These are phyloP conservation scores for Phytophthora kernoviae DNA, from an alignment of 352 stramenopile species.

Conservation along the genomic window DNA sequence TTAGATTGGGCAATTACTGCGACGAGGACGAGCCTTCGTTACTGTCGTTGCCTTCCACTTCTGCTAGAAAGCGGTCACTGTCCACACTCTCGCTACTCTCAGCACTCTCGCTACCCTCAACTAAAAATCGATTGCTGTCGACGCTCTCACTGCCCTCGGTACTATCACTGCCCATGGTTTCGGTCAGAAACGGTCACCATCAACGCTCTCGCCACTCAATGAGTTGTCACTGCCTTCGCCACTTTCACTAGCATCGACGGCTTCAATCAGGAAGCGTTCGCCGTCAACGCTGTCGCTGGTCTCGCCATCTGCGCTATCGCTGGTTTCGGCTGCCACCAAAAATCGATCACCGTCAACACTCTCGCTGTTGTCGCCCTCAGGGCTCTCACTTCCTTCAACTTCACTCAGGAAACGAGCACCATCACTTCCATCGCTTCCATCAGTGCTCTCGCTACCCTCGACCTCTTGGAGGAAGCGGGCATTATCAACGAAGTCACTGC, in stretches of 20 bases:
- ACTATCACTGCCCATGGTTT: too few species aligned
- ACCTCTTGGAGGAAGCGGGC: background rate
- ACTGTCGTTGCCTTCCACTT: constrained; percentile 11
- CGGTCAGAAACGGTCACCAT: too few species aligned
- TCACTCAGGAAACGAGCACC: background rate
- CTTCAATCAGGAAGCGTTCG: too few species aligned
- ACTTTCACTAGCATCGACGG: constrained; percentile 4
- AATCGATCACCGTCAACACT: constrained; percentile 11
- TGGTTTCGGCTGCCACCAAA: constrained; percentile 10
- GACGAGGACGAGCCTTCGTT: too few species aligned
- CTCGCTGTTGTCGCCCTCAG: constrained; percentile 4
- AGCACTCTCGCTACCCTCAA: constrained; percentile 6
- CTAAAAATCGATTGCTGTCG: constrained; percentile 4
- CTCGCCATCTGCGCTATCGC: constrained; percentile 2
- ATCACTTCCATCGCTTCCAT: background rate
- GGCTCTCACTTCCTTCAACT: too few species aligned
- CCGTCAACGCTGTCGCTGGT: too few species aligned
- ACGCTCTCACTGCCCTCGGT: constrained; percentile 13
- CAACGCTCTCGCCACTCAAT: too few species aligned
- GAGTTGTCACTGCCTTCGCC: too few species aligned
- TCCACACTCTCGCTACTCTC: constrained; percentile 11
- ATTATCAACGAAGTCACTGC: background rate
- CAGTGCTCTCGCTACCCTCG: background rate
- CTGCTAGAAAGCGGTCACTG: constrained; percentile 5
- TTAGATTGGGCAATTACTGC: too few species aligned